phyloP scores from a whole-genome alignment of 495 filamentous ascomycete species.

The Penicillium lividum region DNA sequence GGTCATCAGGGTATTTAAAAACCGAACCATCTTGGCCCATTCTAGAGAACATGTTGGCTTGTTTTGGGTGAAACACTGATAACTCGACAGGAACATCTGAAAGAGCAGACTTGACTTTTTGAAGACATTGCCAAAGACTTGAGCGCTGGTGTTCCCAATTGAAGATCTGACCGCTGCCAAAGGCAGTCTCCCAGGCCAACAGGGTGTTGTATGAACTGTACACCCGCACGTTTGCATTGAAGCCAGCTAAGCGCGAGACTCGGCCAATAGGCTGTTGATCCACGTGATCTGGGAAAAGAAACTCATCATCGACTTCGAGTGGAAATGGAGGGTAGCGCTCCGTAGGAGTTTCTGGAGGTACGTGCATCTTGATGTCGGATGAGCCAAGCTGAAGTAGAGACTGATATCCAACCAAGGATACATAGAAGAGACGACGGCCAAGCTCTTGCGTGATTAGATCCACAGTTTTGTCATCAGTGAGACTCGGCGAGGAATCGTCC shows the following conservation, averaged over 20 bases:
- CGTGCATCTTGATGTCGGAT: conserved; percentile 59
- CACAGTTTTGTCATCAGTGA: conserved; percentile 31
- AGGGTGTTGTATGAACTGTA: conserved; percentile 70
- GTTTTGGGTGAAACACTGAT: conserved; percentile 43
- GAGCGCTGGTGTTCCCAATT: conserved; percentile 71
- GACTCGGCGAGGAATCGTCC: conserved; percentile 16
- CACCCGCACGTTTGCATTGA: conserved; percentile 73
- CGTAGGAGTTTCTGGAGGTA: conserved; percentile 69
- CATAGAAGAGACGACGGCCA: conserved; percentile 77
- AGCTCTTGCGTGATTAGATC: conserved; percentile 78
- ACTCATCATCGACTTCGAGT: conserved; percentile 76
- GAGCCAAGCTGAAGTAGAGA: conserved; percentile 68
- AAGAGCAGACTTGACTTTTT: conserved; percentile 59
- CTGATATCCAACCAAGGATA: conserved; percentile 65
- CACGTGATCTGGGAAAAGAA: conserved; percentile 62
- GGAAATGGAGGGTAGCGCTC: conserved; percentile 82
- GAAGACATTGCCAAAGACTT: conserved; percentile 61
- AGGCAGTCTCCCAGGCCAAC: conserved; percentile 69
- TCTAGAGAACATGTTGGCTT: conserved; percentile 12
- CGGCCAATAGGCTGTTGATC: conserved; percentile 61
- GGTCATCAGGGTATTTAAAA: conserved; percentile 28
- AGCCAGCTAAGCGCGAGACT: conserved; percentile 67
- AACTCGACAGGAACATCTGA: conserved; percentile 62
- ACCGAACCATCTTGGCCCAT: conserved; percentile 24
- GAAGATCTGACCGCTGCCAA: conserved; percentile 67